Base-by-base conservation (phyloP, 1,139 yeast genomes). In the Petasospora rhodanensis region DNA sequence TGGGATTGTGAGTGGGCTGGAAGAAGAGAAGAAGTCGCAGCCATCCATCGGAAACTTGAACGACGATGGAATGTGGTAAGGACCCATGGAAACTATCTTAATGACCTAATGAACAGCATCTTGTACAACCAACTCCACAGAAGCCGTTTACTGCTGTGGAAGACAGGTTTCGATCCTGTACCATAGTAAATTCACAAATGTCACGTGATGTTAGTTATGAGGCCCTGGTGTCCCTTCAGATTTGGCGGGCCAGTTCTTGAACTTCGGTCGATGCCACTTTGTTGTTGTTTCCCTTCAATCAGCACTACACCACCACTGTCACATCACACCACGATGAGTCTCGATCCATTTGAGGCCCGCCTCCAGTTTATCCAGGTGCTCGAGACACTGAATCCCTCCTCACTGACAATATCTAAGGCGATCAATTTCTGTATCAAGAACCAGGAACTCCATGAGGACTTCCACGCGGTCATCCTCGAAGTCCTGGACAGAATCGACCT, bases 261-360 rank as follows among this genome's bases (percentile, higher is more conserved):
- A n/a, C n/a, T n/a, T n/a, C n/a, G n/a, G n/a, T n/a, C n/a, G n/a
- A n/a, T n/a, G n/a, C n/a, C n/a, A n/a, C n/a, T n/a, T n/a, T n/a
- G n/a, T n/a, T n/a, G n/a, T n/a, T n/a, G n/a, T n/a, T n/a, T n/a
- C n/a, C n/a, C n/a, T n/a, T n/a, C n/a, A n/a, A n/a, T n/a, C n/a
- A n/a, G n/a, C n/a, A n/a, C n/a, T n/a, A n/a, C n/a, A n/a, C n/a
- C n/a, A n/a, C n/a, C n/a, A n/a, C n/a, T n/a, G n/a, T n/a, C n/a
- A n/a, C 17, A 27, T 14, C 24, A 19, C 18, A 26, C 26, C 6
- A 14, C 13, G 10, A 81, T 83, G 91, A n/a, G n/a, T n/a, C n/a
- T n/a, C n/a, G 94, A 83, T 52, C 76, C 91, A 2, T 81, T 83
- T 55, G 93, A 81, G 52, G 83, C 86, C 3, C 72, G 86, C 38